Percentiles rank a stretch among this genome's conserved stretches.
phyloP scores from a whole-genome alignment of 2,329 filamentous ascomycete genomes.

The Microthyrium microscopicum region DNA sequence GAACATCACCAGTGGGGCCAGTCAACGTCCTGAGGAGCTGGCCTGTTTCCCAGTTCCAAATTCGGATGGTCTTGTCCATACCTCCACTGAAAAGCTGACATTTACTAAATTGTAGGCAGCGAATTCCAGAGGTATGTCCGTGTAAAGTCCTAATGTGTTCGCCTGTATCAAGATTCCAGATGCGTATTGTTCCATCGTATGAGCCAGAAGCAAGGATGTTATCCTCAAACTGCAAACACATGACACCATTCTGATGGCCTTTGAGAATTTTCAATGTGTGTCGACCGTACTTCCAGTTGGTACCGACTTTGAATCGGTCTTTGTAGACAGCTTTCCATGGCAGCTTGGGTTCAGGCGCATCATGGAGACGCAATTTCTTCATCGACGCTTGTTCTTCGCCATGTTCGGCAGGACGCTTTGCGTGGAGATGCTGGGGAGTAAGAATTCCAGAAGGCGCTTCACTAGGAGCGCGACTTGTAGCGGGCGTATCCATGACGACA shows the following conservation, averaged over 20 bases:
- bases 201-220: slow-evolving; percentile 85
- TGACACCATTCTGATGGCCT: slow-evolving; percentile 78
- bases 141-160: slow-evolving; percentile 68
- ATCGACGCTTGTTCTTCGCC: slow-evolving; percentile 32
- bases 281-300: slow-evolving; percentile 92
- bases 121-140: slow-evolving; percentile 70
- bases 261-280: slow-evolving; percentile 72
- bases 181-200: slow-evolving; percentile 87
- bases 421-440: neutral
- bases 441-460: neutral
- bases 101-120: slow-evolving; percentile 85
- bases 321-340: slow-evolving; percentile 98
- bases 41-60: slow-evolving; percentile 95
- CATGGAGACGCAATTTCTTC: slow-evolving; percentile 20
- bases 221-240: slow-evolving; percentile 67
- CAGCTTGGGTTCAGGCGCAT: slow-evolving; percentile 29
- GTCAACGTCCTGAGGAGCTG: slow-evolving; percentile 67
- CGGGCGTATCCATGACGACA: neutral
- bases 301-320: slow-evolving; percentile 86
- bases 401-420: slow-evolving; percentile 33
- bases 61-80: slow-evolving; percentile 70
- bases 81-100: slow-evolving; percentile 81
- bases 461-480: neutral
- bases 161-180: slow-evolving; percentile 86
- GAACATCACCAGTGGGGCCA: slow-evolving; percentile 66